Conservation (phyloP, 164 flowering plant genomes). For the Paratinospora sagittata region DNA sequence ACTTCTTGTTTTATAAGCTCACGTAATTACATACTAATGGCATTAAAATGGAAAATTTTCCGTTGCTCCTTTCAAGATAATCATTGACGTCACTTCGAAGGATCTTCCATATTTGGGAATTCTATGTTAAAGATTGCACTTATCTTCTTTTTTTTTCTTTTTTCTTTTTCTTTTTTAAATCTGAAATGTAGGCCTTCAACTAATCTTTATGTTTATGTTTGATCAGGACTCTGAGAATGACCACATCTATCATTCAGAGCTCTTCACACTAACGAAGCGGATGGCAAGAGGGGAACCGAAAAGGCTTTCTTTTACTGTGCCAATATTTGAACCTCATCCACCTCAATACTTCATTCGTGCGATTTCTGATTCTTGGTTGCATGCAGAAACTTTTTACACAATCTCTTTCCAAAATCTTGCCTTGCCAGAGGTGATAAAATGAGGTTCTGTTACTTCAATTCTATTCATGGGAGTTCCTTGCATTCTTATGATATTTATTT, state of each 20-base stretch:
- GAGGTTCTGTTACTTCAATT: not conserved
- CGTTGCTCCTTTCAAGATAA: not conserved
- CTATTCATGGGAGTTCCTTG: not conserved
- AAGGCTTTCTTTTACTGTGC: conserved; percentile 88
- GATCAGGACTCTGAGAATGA: conserved; percentile 92
- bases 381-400: conserved; percentile 73
- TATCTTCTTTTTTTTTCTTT: too few relatives aligned
- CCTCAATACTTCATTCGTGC: conserved; percentile 94
- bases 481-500: not conserved
- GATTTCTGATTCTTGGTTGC: conserved; percentile 96
- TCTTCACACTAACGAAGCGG: conserved; percentile 72
- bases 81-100: not conserved
- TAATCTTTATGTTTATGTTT: conserved; percentile 14
- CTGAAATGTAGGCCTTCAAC: not conserved
- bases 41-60: too few relatives aligned
- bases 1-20: not conserved
- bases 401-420: conserved; percentile 79
- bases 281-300: conserved; percentile 84
- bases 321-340: conserved; percentile 99
- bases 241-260: conserved; percentile 93
- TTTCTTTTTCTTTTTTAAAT: not conserved
- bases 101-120: not conserved
- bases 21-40: too few relatives aligned
- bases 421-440: conserved; percentile 74
- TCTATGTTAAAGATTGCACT: not conserved